Conservation (phyloP, 495 filamentous ascomycete genomes). For the Daldinia vernicosa region DNA sequence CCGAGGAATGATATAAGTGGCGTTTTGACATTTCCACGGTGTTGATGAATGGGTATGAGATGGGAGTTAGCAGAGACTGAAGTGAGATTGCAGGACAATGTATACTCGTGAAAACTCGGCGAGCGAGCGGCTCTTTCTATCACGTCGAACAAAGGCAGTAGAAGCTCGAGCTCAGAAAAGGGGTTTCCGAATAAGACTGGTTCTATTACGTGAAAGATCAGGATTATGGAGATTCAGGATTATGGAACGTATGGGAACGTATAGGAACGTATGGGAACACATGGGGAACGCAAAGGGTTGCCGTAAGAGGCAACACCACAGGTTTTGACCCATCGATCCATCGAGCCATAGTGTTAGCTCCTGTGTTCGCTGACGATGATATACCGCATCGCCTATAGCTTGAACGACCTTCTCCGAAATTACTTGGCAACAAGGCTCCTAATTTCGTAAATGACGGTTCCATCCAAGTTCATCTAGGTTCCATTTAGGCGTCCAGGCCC, state of each 20-base stretch:
- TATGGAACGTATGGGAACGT: background rate
- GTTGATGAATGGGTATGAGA: constrained; percentile 1
- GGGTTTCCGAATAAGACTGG: constrained; percentile 11
- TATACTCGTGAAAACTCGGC: constrained; percentile 1
- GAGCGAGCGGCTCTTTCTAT: constrained; percentile 26
- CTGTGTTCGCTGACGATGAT: constrained; percentile 15
- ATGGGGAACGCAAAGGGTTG: constrained; percentile 20
- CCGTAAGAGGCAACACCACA: constrained; percentile 38
- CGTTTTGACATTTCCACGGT: constrained; percentile 53
- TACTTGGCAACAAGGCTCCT: constrained; percentile 34
- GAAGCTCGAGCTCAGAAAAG: background rate
- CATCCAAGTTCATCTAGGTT: background rate
- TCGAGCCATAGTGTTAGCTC: constrained; percentile 19
- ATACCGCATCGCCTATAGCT: constrained; percentile 27
- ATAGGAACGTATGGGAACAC: background rate
- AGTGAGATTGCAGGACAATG: background rate
- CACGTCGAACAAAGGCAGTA: constrained; percentile 19
- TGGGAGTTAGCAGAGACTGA: background rate
- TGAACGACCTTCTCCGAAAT: constrained; percentile 15
- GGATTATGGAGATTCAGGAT: constrained; percentile 22
- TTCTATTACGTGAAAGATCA: constrained; percentile 36
- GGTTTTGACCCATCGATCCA: constrained; percentile 15
- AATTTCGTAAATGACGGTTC: constrained; percentile 19
- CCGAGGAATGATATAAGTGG: constrained; percentile 56
- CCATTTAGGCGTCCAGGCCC: constrained; percentile 38